Evolutionary conservation across 345 rosid genomes (phyloP), one percentile per base, ranked within the genome.

Genomic region (Crucihimalaya himalaica): DNA sequence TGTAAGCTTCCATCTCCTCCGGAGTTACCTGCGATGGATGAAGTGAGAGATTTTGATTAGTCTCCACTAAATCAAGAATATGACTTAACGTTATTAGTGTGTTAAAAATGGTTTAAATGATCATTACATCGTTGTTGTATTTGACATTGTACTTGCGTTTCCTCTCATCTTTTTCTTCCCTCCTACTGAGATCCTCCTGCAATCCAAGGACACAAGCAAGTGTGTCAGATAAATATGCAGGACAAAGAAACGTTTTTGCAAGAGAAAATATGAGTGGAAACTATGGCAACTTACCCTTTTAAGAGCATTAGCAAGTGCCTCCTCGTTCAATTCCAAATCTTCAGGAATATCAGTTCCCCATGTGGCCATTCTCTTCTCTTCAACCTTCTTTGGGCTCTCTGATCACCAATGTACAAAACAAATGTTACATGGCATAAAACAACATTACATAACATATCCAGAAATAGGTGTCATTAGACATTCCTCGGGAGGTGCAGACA

Each of bases 341-440:
- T 91, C 92, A 3, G 90, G 83, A 13, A 83, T 72, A 75, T 91
- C 95, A 8, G 87, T 86, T 73, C 97, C 97, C 97, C 97, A 91
- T 0, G 91, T 73, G 11, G 91, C 97, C 40, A 78, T 82, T 79
- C 71, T 83, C 77, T 84, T 91, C 83, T 84, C 88, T 78, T 87
- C 95, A 43, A 61, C 78, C 34, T 82, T 85, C 63, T 77, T 72
- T 43, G 72, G 72, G 8, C 19, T 65, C 68, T 58, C 81, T 76
- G 72, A 39, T 54, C 42, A 76, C 10, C 40, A 62, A 53, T 60
- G 46, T 12, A 54, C 20, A 18, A 20, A 54, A 23, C 29, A 47
- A 45, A 19, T 62, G 58, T 53, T 54, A 32, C 2, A 19, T 18
- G 82, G 18, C 6, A 4, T 37, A 37, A 13, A 23, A 12, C 66